Base-by-base conservation (phyloP, 2,329 filamentous ascomycete genomes). In the Phaeomoniella chlamydospora region DNA sequence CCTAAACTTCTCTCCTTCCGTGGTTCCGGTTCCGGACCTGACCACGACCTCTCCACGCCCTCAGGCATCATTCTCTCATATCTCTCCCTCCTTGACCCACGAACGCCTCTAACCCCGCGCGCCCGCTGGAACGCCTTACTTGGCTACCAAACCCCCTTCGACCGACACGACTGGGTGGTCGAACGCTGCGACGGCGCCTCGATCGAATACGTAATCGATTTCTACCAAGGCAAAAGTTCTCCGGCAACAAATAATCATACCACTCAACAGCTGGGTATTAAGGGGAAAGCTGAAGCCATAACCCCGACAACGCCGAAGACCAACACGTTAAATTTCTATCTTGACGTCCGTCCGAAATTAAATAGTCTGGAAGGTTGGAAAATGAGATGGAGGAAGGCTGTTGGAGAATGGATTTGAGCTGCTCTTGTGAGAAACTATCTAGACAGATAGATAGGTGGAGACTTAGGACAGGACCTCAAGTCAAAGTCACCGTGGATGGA, bases 141-240 rank as follows among this genome's bases (percentile, higher is more conserved):
- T 37, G 90, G 90, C n/a, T 96, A 94, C 57, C 78, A 80, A 40
- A 68, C 79, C 36, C 90, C 90, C 2, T 98, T 98, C 57, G 90
- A 98, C 60, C 70, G 90, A 17, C 90, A 98, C 56, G 90, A 98
- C 57, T 98, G 90, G 90, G 77, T 94, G 15, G 79, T 98, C 22
- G 87, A 98, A 59, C 70, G 90, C 35, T 96, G 90, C 53, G 88
- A 82, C 14, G 62, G 62, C 4, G 51, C 55, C 39, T 74, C 74
- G 50, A 64, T 98, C 34, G 90, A 96, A 49, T 98, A 98, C 55
- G 80, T 98, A 29, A 98, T 98, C 56, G 90, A 98, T 59, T 98
- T 98, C 50, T 98, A 98, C 54, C 77, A 85, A 4, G 90, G 90
- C 0, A 74, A 67, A 46, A 55, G 65, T 18, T 55, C 58, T 37